These are phyloP conservation scores for Dothidotthia symphoricarpi DNA, from an alignment of 2,329 filamentous ascomycete species.

Conservation along the genomic window DNA sequence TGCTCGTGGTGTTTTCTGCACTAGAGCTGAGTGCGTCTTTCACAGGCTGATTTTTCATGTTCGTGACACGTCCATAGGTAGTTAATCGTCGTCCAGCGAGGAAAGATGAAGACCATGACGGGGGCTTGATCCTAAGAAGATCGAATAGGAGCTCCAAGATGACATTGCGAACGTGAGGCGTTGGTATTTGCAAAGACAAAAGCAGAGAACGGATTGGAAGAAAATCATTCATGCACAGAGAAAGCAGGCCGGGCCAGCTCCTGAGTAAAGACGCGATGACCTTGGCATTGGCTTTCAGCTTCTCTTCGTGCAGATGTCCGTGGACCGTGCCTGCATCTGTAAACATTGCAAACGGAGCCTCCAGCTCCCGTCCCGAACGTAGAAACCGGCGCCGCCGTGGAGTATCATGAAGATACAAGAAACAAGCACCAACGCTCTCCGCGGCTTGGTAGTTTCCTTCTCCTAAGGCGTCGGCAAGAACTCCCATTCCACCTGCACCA, in stretches of 20 bases:
- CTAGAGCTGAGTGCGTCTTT: constrained; percentile 59
- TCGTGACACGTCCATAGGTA: constrained; percentile 92
- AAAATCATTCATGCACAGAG: constrained; percentile 83
- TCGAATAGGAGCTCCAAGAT: constrained; percentile 86
- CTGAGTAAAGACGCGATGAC: constrained; percentile 90
- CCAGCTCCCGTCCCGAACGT: constrained; percentile 84
- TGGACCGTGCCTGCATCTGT: constrained; percentile 70
- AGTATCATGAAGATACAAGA: constrained; percentile 84
- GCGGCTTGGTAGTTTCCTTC: constrained; percentile 92
- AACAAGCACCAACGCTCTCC: constrained; percentile 82
- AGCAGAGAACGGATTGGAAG: constrained; percentile 78
- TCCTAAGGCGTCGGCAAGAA: constrained; percentile 85
- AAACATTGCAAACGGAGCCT: constrained; percentile 82
- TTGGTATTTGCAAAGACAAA: constrained; percentile 61
- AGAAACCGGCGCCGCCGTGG: constrained; percentile 78
- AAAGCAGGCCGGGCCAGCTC: constrained; percentile 90
- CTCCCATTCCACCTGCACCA: constrained; percentile 77
- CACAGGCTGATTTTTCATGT: constrained; percentile 64
- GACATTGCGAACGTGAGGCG: constrained; percentile 63
- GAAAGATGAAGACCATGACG: constrained; percentile 94
- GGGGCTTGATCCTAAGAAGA: constrained; percentile 82
- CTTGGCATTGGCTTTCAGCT: constrained; percentile 81
- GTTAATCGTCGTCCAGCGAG: constrained; percentile 88
- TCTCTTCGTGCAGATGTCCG: constrained; percentile 55
- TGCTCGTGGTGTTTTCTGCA: constrained; percentile 61